These are phyloP conservation scores for Flaveria floridana DNA, from an alignment of 140 eudicot species.

Conservation along the genomic window DNA sequence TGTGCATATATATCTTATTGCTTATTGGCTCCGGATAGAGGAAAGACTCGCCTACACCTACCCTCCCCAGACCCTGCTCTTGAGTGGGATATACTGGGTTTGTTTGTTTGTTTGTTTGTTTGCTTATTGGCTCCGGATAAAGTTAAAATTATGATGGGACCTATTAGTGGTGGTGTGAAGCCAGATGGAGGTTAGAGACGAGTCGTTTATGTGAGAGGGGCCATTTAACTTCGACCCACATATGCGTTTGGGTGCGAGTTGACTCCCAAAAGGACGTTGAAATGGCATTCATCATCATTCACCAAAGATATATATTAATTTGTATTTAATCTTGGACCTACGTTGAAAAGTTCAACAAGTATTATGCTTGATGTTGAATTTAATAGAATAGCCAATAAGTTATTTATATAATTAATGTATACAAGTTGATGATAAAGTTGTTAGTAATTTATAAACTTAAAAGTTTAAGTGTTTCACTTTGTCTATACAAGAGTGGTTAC, in stretches of 20 bases:
- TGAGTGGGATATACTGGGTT: too few relatives aligned
- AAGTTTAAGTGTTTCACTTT: neutral
- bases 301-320: neutral
- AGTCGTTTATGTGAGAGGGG: constrained; percentile 6
- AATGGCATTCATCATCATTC: constrained; percentile 18
- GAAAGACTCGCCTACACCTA: too few relatives aligned
- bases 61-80: too few relatives aligned
- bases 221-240: neutral
- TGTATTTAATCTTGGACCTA: neutral
- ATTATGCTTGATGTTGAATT: neutral
- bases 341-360: neutral
- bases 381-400: neutral
- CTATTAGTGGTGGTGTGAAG: constrained; percentile 11
- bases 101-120: too few relatives aligned
- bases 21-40: neutral
- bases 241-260: constrained; percentile 26
- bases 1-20: neutral
- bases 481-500: too few relatives aligned
- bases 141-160: constrained; percentile 14
- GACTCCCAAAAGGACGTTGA: constrained; percentile 9
- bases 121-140: neutral
- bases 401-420: neutral
- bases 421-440: neutral
- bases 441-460: neutral
- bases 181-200: constrained; percentile 20